These are phyloP conservation scores for Paramyrothecium sp. DNA, from an alignment of 2,329 filamentous ascomycete genomes.

Conservation along the genomic window DNA sequence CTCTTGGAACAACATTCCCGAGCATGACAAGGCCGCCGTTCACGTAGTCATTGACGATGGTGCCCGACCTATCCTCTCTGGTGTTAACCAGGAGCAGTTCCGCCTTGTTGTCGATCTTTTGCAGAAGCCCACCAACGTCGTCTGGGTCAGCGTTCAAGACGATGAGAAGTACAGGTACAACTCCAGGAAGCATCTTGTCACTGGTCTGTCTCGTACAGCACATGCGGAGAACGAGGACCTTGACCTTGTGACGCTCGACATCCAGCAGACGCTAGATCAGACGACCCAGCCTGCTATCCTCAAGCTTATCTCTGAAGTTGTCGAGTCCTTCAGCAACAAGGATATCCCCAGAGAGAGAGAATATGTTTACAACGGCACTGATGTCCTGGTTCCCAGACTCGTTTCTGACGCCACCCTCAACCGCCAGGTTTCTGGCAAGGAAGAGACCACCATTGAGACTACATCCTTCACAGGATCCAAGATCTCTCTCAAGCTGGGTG, in stretches of 20 bases:
- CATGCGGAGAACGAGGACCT: constrained; percentile 9
- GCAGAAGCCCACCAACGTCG: constrained; percentile 4
- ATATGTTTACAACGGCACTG: constrained; percentile 7
- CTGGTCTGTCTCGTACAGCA: constrained; percentile 8
- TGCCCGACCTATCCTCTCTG: constrained; percentile 1
- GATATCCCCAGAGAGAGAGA: constrained; percentile 3
- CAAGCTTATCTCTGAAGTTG: constrained; percentile 3
- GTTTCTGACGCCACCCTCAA: constrained; percentile 5
- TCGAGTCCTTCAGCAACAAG: constrained; percentile 4
- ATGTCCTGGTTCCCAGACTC: constrained; percentile 9
- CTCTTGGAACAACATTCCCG: background rate
- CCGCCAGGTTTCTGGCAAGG: constrained; percentile 3
- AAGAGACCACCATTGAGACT: background rate
- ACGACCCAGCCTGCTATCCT: background rate
- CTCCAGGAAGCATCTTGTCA: constrained; percentile 9
- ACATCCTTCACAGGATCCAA: background rate
- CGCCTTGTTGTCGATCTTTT: constrained; percentile 5
- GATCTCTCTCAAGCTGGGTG: background rate
- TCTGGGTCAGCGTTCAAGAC: constrained; percentile 7
- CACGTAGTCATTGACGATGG: constrained; percentile 7
- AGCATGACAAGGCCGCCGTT: constrained; percentile 1
- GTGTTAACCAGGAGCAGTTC: constrained; percentile 1
- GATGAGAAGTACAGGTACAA: constrained; percentile 2
- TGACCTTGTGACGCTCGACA: constrained; percentile 9
- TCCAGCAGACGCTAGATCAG: constrained; percentile 6